Evolutionary conservation across 1,139 yeast species (phyloP).

Genomic region (Hemisphaericaspora xylofermentans): DNA sequence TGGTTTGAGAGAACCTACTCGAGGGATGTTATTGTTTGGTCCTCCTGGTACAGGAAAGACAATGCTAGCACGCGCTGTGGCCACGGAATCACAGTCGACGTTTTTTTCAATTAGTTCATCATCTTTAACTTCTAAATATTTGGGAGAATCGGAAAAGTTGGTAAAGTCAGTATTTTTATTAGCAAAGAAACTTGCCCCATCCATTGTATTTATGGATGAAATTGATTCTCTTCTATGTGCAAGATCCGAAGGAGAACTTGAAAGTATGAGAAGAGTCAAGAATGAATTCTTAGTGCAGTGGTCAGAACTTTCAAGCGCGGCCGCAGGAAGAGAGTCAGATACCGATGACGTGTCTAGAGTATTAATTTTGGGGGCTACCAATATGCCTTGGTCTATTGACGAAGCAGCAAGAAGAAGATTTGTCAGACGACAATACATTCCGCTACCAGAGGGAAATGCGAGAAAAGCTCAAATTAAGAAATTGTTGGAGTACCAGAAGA

Average conservation of each 20-base stretch:
- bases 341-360: constrained; percentile 68
- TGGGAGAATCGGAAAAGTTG: constrained; percentile 93
- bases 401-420: constrained; percentile 97
- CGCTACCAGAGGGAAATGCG: constrained; percentile 87
- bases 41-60: constrained; percentile 99
- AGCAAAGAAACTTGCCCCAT: constrained; percentile 86
- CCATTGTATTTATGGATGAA: constrained; percentile 94
- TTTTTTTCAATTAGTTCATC: constrained; percentile 93
- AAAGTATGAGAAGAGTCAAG: constrained; percentile 86
- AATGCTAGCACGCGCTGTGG: constrained; percentile 96
- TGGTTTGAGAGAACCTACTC: constrained; percentile 91
- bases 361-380: constrained; percentile 91
- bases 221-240: constrained; percentile 88
- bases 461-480: constrained; percentile 70
- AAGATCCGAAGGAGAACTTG: constrained; percentile 87
- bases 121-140: constrained; percentile 83
- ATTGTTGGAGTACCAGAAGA: constrained; percentile 73
- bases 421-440: constrained; percentile 90
- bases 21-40: constrained; percentile 94
- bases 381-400: constrained; percentile 96
- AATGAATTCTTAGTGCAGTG: constrained; percentile 95
- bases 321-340: constrained; percentile 68
- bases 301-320: constrained; percentile 92
- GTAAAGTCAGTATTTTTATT: constrained; percentile 85
- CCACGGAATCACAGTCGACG: constrained; percentile 93